Percentiles rank a stretch among this genome's conserved stretches.
phyloP scores from a whole-genome alignment of 805 yeast species.

The Metschnikowia henanensis region DNA sequence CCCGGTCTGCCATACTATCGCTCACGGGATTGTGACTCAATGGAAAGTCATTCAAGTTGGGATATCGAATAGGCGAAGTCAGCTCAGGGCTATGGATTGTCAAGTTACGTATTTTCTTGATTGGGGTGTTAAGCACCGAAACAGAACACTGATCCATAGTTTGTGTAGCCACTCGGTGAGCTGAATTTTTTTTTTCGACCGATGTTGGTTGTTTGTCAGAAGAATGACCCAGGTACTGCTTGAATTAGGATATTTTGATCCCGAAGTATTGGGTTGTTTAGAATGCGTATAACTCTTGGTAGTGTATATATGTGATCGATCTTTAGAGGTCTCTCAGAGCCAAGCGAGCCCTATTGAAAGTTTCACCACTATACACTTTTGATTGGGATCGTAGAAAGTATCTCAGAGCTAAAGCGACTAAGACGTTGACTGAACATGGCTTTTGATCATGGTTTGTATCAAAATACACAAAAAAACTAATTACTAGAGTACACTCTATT shows the following conservation, averaged over 20 bases:
- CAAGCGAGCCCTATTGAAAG: no score
- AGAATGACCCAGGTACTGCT: background rate
- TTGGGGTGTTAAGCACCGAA: constrained; percentile 37
- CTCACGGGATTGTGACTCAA: constrained; percentile 11
- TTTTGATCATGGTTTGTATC: background rate
- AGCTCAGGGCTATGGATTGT: constrained; percentile 32
- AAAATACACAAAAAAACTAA: constrained; percentile 1
- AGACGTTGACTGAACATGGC: no score
- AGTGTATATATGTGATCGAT: no score
- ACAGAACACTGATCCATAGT: constrained; percentile 17
- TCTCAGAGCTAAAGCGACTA: no score
- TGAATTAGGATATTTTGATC: no score
- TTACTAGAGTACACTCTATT: constrained; percentile 4
- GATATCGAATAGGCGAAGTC: constrained; percentile 16
- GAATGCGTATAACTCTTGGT: no score
- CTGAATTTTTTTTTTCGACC: background rate
- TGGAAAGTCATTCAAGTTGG: constrained; percentile 17
- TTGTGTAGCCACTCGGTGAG: background rate
- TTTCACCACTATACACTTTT: no score
- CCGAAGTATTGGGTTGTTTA: no score
- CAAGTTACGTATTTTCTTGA: constrained; percentile 35
- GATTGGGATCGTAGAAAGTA: no score
- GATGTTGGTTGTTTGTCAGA: background rate
- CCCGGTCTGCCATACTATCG: constrained; percentile 18
- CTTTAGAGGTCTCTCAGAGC: no score